Evolutionary conservation across 2,329 filamentous ascomycete species (phyloP).

Genomic region (Fusarium sp.): DNA sequence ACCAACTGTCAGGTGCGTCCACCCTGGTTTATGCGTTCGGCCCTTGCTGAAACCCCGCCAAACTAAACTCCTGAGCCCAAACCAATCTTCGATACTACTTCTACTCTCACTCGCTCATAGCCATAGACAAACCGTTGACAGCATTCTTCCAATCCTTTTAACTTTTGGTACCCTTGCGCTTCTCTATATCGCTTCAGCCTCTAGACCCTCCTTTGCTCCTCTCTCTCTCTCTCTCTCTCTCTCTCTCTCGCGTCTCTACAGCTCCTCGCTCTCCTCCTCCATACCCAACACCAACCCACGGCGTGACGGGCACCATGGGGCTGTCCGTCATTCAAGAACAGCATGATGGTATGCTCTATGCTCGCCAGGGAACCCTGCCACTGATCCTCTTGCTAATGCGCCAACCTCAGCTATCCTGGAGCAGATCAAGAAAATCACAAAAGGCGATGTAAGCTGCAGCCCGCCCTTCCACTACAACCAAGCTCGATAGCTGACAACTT

Average conservation of each 20-base stretch:
- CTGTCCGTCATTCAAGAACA: slow-evolving; percentile 87
- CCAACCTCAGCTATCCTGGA: slow-evolving; percentile 50
- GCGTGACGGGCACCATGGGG: slow-evolving; percentile 71
- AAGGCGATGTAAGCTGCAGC: slow-evolving; percentile 74
- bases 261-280: slow-evolving; percentile 11
- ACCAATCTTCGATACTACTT: slow-evolving; percentile 25
- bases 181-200: slow-evolving; percentile 8
- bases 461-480: not conserved
- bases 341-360: slow-evolving; percentile 58
- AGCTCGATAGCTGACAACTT: slow-evolving; percentile 17
- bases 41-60: slow-evolving; percentile 44
- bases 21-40: slow-evolving; percentile 31
- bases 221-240: slow-evolving; percentile 23
- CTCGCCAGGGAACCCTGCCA: not conserved
- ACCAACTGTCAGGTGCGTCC: slow-evolving; percentile 26
- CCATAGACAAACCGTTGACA: slow-evolving; percentile 13
- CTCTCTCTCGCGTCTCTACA: slow-evolving; percentile 14
- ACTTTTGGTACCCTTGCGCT: slow-evolving; percentile 32
- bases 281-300: slow-evolving; percentile 19
- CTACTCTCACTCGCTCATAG: not conserved
- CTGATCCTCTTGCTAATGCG: slow-evolving; percentile 33
- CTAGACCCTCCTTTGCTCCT: slow-evolving; percentile 4
- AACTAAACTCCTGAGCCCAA: slow-evolving; percentile 45
- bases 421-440: slow-evolving; percentile 78
- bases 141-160: slow-evolving; percentile 14